A percentile compares a stretch with the other conserved stretches of the same genome.
Conservation (phyloP, 2,329 filamentous ascomycete genomes). For the Domatiomyces globalis region DNA sequence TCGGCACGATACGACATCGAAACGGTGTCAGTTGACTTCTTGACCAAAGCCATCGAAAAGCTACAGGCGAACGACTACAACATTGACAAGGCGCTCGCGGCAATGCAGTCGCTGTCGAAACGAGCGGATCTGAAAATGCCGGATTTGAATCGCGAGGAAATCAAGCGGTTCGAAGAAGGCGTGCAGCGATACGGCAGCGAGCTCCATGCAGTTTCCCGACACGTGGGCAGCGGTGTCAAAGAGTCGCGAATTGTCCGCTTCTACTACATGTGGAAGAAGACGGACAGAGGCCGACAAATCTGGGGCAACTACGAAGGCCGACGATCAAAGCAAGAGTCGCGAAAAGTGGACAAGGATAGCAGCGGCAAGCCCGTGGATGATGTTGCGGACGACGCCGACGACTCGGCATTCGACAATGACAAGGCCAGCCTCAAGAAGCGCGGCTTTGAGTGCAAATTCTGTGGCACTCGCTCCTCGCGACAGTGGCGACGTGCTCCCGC, state of each 20-base stretch:
- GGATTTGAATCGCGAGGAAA: constrained; percentile 58
- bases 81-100: constrained; percentile 52
- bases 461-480: constrained; percentile 59
- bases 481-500: constrained; percentile 87
- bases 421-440: constrained; percentile 71
- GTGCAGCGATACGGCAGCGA: constrained; percentile 86
- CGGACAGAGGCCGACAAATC: constrained; percentile 65
- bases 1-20: constrained; percentile 56
- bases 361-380: constrained; percentile 74
- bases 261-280: constrained; percentile 98
- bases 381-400: constrained; percentile 80
- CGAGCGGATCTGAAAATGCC: constrained; percentile 69
- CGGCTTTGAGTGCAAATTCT: constrained; percentile 89
- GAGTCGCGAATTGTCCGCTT: constrained; percentile 74
- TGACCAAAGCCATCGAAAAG: constrained; percentile 66
- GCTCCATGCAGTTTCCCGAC: constrained; percentile 64
- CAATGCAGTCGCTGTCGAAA: constrained; percentile 53
- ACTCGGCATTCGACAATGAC: constrained; percentile 85
- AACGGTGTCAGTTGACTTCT: constrained; percentile 66
- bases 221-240: constrained; percentile 66
- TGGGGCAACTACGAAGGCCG: constrained; percentile 81
- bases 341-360: constrained; percentile 43
- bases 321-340: constrained; percentile 78
- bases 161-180: constrained; percentile 83
- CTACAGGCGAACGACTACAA: constrained; percentile 62